Evolutionary conservation across 176 grass and related monocot genomes (phyloP), one percentile per base, ranked within the genome.

Genomic region (Cocos nucifera): DNA sequence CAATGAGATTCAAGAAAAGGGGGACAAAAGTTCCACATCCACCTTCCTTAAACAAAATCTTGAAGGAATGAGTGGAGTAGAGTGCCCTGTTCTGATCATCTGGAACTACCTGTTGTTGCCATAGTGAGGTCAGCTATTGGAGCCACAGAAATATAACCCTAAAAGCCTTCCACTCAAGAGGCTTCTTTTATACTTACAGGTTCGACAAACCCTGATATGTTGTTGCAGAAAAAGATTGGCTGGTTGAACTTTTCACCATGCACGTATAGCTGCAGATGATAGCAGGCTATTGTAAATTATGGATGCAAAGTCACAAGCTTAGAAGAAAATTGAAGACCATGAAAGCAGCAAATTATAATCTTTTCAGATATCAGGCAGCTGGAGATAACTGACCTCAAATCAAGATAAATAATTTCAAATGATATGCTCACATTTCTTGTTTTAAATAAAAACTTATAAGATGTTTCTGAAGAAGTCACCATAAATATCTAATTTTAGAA

Each of bases 191-290:
- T 50, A 76, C 93, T 80, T 83, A 97, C 93, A n/a, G 93, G 93
- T 54, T 97, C 87, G 6, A 92, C 87, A 18, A 57, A 91, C 54
- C 93, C 93, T 60, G 93, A 88, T 7, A 98, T 98, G 71, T 98
- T 98, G 61, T 98, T 92, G 73, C 93, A 98, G 66, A 80, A 78
- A 59, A 92, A 98, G 71, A 98, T 92, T 29, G 93, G 93, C 15
- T 98, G 93, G 4, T 88, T 98, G 58, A 98, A 98, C 64, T 98
- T 98, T 78, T 98, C 81, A 53, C 73, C 73, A 4, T 88, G 84
- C 70, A 98, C 84, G 56, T 78, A 92, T 22, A 98, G 49, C 93
- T 98, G 75, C 73, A 65, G 54, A 67, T 32, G 58, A 77, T 15
- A 62, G 6, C 29, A 25, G 15, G 32, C 6, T 35, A 69, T 58